Percentiles rank a stretch among this genome's conserved stretches.
These are phyloP conservation scores for Mallotus nudiflorus DNA, from an alignment of 345 rosid species.

Conservation along the genomic window DNA sequence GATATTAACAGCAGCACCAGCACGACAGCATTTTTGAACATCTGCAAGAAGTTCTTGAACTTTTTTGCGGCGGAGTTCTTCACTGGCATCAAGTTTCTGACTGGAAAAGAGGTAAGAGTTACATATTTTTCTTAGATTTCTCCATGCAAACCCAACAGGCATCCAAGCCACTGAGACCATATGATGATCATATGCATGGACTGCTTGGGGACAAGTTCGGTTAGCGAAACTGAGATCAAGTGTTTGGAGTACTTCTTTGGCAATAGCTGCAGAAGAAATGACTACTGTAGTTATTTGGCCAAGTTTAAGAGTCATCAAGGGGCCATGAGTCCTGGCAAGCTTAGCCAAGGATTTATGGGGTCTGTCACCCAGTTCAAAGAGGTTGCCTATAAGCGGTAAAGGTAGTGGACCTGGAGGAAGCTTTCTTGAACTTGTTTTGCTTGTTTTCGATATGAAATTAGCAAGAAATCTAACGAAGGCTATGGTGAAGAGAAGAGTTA, in stretches of 20 bases:
- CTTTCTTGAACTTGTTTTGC: background rate
- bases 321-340: slow-evolving; percentile 5
- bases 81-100: slow-evolving; percentile 18
- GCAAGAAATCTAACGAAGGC: too few relatives aligned
- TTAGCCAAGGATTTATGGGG: slow-evolving; percentile 4
- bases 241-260: slow-evolving; percentile 12
- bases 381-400: too few relatives aligned
- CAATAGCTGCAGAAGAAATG: background rate
- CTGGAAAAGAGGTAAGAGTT: slow-evolving; percentile 11
- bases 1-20: slow-evolving; percentile 19
- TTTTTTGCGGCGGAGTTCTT: slow-evolving; percentile 12
- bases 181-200: background rate
- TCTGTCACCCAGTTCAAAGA: background rate
- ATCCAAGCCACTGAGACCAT: background rate
- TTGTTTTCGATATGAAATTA: background rate
- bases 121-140: slow-evolving; percentile 9
- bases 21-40: background rate
- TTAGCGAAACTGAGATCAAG: background rate
- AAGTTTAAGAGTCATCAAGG: background rate
- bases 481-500: too few relatives aligned
- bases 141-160: slow-evolving; percentile 1
- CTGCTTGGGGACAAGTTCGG: background rate
- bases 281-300: slow-evolving; percentile 1
- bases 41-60: slow-evolving; percentile 10
- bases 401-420: slow-evolving; percentile 7